Evolutionary conservation across 257 asterid species (phyloP).

Genomic region (Nicotiana undulata): DNA sequence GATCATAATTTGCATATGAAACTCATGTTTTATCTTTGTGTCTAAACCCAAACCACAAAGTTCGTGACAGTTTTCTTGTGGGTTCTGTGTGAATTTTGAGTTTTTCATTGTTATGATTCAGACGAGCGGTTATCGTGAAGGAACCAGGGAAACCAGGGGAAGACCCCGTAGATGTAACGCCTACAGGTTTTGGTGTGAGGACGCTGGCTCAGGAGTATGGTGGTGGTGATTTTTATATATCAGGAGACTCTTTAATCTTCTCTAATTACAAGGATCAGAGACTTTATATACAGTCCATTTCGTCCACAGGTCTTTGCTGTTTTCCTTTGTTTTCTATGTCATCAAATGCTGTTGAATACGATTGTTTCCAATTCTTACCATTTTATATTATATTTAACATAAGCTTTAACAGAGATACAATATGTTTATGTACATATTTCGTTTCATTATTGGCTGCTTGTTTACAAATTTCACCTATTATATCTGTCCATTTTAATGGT

Average conservation of each 20-base stretch:
- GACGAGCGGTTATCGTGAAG: constrained; percentile 77
- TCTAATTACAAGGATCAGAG: constrained; percentile 92
- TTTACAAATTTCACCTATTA: not conserved
- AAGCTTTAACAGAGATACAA: not conserved
- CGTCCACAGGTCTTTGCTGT: constrained; percentile 40
- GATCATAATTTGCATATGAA: not conserved
- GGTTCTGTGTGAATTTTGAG: not conserved
- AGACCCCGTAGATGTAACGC: constrained; percentile 54
- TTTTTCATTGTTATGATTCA: constrained; percentile 27
- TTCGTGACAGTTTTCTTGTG: not conserved
- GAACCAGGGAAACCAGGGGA: constrained; percentile 50
- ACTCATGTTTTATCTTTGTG: not conserved
- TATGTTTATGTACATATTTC: not conserved
- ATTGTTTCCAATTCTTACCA: not conserved
- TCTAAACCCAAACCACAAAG: not conserved
- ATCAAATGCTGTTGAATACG: not conserved
- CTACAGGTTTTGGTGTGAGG: constrained; percentile 80
- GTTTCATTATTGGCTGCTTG: not conserved
- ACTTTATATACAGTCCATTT: constrained; percentile 62
- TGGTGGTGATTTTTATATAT: constrained; percentile 76
- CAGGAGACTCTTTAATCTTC: constrained; percentile 54
- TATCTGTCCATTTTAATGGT: not conserved
- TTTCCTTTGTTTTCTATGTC: constrained; percentile 4
- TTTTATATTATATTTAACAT: not conserved
- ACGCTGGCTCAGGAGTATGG: constrained; percentile 89